Evolutionary conservation across 139 green algal species (phyloP).

Genomic region (Micractinium sp.): DNA sequence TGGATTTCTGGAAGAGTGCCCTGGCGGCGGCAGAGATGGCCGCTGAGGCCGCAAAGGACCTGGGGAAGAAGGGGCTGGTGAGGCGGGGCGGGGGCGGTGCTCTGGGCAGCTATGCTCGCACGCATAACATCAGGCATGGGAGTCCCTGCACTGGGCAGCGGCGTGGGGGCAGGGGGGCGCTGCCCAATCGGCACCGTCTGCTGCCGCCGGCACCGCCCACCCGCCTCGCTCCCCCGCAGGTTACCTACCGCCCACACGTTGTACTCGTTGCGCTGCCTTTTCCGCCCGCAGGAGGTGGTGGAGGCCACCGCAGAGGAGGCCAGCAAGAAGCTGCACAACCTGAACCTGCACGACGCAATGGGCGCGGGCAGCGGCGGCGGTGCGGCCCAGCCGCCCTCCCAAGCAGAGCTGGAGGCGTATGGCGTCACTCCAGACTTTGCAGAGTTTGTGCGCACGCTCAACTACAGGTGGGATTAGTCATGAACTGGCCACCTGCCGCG

Average conservation of each 20-base stretch:
- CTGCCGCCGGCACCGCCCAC: not conserved
- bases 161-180: not conserved
- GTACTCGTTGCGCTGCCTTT: not conserved
- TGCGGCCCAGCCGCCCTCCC: not conserved
- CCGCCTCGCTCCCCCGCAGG: not conserved
- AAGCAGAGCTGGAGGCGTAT: slow-evolving; percentile 48
- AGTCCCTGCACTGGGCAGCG: not conserved
- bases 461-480: slow-evolving; percentile 49
- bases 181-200: too few relatives aligned
- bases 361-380: not conserved
- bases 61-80: slow-evolving; percentile 43
- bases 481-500: too few relatives aligned
- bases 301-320: slow-evolving; percentile 48
- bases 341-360: slow-evolving; percentile 41
- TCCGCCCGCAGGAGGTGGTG: slow-evolving; percentile 36
- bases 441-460: slow-evolving; percentile 62
- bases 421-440: slow-evolving; percentile 62
- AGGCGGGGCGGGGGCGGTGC: not conserved
- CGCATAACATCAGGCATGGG: not conserved
- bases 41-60: slow-evolving; percentile 16
- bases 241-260: not conserved
- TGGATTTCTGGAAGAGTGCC: slow-evolving; percentile 28
- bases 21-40: slow-evolving; percentile 32
- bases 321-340: slow-evolving; percentile 32
- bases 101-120: not conserved